Evolutionary conservation across 2,329 filamentous ascomycete species (phyloP).

Genomic region (Bipolaris bicolor): DNA sequence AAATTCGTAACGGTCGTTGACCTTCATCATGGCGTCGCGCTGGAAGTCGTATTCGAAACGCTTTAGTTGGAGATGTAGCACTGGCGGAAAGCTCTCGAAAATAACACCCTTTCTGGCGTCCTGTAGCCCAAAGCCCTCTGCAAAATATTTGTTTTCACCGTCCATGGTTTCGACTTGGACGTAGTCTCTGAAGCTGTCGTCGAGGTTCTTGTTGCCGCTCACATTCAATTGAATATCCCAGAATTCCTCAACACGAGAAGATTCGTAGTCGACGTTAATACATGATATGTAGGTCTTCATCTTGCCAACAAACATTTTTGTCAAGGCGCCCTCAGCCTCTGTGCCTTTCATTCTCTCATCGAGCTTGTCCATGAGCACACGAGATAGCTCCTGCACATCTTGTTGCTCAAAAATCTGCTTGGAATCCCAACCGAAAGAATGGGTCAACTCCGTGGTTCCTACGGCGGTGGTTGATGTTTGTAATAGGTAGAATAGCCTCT

Average conservation of each 20-base stretch:
- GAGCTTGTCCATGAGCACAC: constrained; percentile 96
- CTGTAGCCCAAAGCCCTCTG: constrained; percentile 88
- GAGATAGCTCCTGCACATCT: constrained; percentile 94
- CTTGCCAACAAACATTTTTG: constrained; percentile 93
- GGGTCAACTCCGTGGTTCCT: constrained; percentile 88
- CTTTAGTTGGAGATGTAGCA: constrained; percentile 93
- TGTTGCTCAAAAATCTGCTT: constrained; percentile 98
- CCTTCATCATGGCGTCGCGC: constrained; percentile 97
- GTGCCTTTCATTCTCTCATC: constrained; percentile 99
- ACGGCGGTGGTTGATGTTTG: constrained; percentile 87
- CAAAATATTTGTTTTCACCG: constrained; percentile 98
- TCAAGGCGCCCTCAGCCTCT: constrained; percentile 83
- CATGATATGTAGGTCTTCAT: constrained; percentile 99
- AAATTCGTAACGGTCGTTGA: constrained; percentile 91
- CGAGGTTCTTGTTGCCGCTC: constrained; percentile 86
- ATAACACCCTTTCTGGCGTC: constrained; percentile 98
- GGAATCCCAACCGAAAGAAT: constrained; percentile 98
- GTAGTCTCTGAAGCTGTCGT: constrained; percentile 95
- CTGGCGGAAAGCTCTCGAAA: constrained; percentile 92
- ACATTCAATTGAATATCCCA: constrained; percentile 99
- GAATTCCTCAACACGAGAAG: constrained; percentile 92
- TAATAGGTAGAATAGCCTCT: constrained; percentile 91
- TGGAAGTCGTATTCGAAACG: constrained; percentile 98
- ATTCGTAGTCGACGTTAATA: constrained; percentile 98
- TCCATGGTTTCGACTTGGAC: constrained; percentile 96